Conservation (phyloP, 2,329 filamentous ascomycete genomes). For the Capronia americana region DNA sequence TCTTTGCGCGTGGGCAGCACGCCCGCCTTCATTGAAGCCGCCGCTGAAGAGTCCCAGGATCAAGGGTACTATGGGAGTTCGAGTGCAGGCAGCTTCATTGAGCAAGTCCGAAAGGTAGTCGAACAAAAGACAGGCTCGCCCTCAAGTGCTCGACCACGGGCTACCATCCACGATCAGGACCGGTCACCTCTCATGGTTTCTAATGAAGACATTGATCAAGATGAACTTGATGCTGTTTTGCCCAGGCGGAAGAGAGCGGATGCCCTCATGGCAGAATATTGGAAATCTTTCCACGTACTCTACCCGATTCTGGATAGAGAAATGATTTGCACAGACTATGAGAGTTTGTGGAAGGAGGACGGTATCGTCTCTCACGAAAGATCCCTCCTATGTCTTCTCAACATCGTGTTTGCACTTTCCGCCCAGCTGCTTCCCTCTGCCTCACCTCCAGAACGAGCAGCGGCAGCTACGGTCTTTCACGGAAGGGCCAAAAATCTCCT, state of each 20-base stretch:
- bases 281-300: conserved; percentile 55
- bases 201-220: conserved; percentile 39
- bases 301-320: conserved; percentile 55
- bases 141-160: conserved; percentile 28
- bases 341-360: conserved; percentile 49
- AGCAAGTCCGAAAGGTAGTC: conserved; percentile 49
- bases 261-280: conserved; percentile 54
- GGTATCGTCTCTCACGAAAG: conserved; percentile 50
- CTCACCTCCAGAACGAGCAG: conserved; percentile 49
- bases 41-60: conserved; percentile 52
- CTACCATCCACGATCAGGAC: conserved; percentile 17
- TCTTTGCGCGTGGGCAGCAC: too few relatives aligned
- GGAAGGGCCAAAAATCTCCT: conserved; percentile 52
- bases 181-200: conserved; percentile 29
- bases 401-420: conserved; percentile 56
- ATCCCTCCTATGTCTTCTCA: conserved; percentile 54
- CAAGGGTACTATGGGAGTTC: conserved; percentile 57
- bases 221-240: conserved; percentile 48
- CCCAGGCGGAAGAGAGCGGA: conserved; percentile 56
- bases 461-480: conserved; percentile 52
- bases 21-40: conserved; percentile 52
- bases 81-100: conserved; percentile 56
- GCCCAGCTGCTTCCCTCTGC: conserved; percentile 54
- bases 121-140: conserved; percentile 42
- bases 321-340: conserved; percentile 50